These are phyloP conservation scores for Posidonia australis DNA, from an alignment of 106 monocot genomes.

Conservation along the genomic window DNA sequence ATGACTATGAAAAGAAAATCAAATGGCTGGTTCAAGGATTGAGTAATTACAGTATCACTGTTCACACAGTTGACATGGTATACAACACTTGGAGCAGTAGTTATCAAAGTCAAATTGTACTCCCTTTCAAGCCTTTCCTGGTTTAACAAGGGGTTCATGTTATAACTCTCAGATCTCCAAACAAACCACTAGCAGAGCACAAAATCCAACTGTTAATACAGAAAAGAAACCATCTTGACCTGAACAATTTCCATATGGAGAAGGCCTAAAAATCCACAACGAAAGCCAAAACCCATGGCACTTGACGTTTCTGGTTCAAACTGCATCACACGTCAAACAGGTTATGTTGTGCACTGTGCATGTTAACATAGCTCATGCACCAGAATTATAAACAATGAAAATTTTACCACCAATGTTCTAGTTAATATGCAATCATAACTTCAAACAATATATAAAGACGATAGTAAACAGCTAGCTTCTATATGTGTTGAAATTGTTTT, in stretches of 20 bases:
- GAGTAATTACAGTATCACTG: conserved; percentile 73
- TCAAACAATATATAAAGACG: neutral
- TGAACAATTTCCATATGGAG: conserved; percentile 99
- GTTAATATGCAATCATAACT: neutral
- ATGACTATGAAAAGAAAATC: neutral
- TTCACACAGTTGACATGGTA: conserved; percentile 62
- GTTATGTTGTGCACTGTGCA: neutral
- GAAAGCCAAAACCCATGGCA: conserved; percentile 99
- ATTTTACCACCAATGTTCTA: neutral
- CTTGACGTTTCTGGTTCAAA: conserved; percentile 96
- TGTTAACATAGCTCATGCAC: neutral
- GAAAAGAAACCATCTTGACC: conserved; percentile 25
- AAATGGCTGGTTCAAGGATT: conserved; percentile 8
- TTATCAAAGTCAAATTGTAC: conserved; percentile 87
- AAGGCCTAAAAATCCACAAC: conserved; percentile 93
- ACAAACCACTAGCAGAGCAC: neutral
- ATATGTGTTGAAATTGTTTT: too few species aligned
- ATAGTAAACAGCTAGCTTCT: too few species aligned
- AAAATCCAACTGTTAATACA: neutral
- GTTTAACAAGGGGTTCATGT: conserved; percentile 7
- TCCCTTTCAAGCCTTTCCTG: conserved; percentile 99
- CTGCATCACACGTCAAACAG: conserved; percentile 26
- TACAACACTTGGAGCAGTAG: conserved; percentile 98
- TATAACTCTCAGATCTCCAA: conserved; percentile 1
- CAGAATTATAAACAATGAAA: neutral